phyloP scores from a whole-genome alignment of 2,329 filamentous ascomycete genomes.

The Hymenoscyphus infarciens region DNA sequence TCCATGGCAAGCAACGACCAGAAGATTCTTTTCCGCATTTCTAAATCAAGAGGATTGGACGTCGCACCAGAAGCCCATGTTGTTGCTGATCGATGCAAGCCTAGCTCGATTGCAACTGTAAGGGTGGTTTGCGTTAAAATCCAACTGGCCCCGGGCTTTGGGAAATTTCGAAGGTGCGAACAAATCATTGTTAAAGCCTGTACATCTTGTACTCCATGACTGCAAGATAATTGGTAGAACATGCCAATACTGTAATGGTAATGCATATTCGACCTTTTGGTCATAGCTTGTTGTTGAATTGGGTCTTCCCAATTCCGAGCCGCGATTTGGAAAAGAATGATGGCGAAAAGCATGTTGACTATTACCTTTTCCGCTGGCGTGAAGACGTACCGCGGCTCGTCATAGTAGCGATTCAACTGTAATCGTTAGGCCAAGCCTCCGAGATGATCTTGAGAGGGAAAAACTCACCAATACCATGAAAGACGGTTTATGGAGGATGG shows the following conservation, averaged over 20 bases:
- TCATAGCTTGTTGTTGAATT: conserved; percentile 51
- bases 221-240: conserved; percentile 60
- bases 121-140: conserved; percentile 63
- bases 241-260: conserved; percentile 72
- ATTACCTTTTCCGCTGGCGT: conserved; percentile 63
- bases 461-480: conserved; percentile 63
- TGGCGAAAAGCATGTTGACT: conserved; percentile 76
- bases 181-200: conserved; percentile 73
- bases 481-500: conserved; percentile 72
- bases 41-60: conserved; percentile 59
- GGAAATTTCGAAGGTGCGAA: conserved; percentile 70
- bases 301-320: conserved; percentile 60
- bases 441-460: background rate
- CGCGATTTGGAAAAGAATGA: conserved; percentile 75
- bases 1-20: conserved; percentile 67
- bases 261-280: conserved; percentile 68
- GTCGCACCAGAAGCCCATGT: conserved; percentile 47
- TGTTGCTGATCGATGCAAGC: conserved; percentile 69
- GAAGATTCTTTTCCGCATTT: conserved; percentile 75
- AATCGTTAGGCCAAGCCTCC: conserved; percentile 10
- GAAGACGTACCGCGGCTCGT: conserved; percentile 61
- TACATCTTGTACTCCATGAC: conserved; percentile 61
- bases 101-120: conserved; percentile 67
- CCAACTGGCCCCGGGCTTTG: conserved; percentile 73
- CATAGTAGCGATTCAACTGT: conserved; percentile 63